Evolutionary conservation across 352 stramenopile genomes (phyloP), one percentile per base, ranked within the genome.

Genomic region (Phytophthora tubulina): DNA sequence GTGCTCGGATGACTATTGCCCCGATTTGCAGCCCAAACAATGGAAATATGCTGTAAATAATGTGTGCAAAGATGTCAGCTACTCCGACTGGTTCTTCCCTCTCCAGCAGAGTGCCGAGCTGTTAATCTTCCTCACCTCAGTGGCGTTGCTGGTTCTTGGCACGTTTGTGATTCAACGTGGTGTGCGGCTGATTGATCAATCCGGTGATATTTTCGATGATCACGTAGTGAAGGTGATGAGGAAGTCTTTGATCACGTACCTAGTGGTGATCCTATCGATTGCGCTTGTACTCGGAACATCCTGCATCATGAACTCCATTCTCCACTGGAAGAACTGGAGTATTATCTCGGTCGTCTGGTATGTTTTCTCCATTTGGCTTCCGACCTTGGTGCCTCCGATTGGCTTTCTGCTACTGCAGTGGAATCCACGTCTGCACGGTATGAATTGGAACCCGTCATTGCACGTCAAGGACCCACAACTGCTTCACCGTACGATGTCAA

Each of bases 351-450:
- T 96, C 31, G 73, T 92, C 13, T 96, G 89, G 89, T 94, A 95
- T 69, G 70, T 85, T 30, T 91, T 95, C 53, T 91, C 81, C 9
- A 83, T 95, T 49, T 96, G 86, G 84, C 73, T 95, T 17, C 87
- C 86, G 21, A 95, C 82, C 11, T 41, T 96, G 14, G 78, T 95
- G 4, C 89, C 89, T 31, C 83, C 87, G 3, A 80, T 88, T 15
- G 89, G 86, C 0, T 96, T 95, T 73, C 72, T 96, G 27, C 48
- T 95, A 8, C 72, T 96, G n/a, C 87, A 95, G 66, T 96, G 89
- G 89, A 96, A 95, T 59, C 84, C 89, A 7, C 80, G 88, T 1
- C 67, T 95, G 9, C 84, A 93, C 38, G 81, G 80, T n/a, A 85
- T 89, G 72, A 90, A 89, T 46, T 92, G 81, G 76, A 89, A 86